Evolutionary conservation across 768 basidiomycete species (phyloP).

Genomic region (Auricularia sp.): DNA sequence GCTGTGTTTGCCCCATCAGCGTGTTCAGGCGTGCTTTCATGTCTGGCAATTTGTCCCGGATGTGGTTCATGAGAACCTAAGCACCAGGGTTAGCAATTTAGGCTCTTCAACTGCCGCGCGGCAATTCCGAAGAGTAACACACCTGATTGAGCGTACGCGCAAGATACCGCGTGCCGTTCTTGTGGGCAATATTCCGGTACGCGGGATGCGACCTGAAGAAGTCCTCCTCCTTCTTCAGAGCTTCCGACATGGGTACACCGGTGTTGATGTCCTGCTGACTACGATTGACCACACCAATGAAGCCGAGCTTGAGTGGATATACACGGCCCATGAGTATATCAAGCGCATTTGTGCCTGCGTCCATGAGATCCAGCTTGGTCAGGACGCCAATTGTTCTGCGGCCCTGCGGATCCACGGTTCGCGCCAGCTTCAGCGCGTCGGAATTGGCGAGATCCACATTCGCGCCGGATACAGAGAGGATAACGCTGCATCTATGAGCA

Average conservation of each 20-base stretch:
- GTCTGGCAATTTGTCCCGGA: constrained; percentile 95
- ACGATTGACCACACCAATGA: constrained; percentile 95
- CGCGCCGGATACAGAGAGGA: constrained; percentile 92
- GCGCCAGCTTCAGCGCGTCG: constrained; percentile 92
- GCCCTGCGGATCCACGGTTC: constrained; percentile 91
- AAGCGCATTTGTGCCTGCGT: constrained; percentile 94
- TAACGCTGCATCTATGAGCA: constrained; percentile 47
- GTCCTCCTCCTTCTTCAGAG: constrained; percentile 73
- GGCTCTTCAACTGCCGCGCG: neutral
- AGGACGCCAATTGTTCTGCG: constrained; percentile 93
- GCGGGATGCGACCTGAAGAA: constrained; percentile 86
- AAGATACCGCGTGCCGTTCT: constrained; percentile 93
- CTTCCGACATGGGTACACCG: constrained; percentile 76
- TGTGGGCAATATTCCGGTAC: constrained; percentile 91
- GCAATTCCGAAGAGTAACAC: constrained; percentile 11
- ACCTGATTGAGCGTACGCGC: constrained; percentile 92
- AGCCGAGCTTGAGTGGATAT: constrained; percentile 95
- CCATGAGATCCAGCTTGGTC: constrained; percentile 98
- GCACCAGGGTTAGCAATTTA: constrained; percentile 20
- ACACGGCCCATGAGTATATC: constrained; percentile 94
- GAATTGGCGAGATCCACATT: constrained; percentile 99
- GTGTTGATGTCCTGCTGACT: constrained; percentile 95
- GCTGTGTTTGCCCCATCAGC: constrained; percentile 96
- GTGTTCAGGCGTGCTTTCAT: constrained; percentile 99
- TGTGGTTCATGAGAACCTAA: constrained; percentile 83